Conservation (phyloP, 2,329 filamentous ascomycete species). For the Trematosphaeria pertusa region DNA sequence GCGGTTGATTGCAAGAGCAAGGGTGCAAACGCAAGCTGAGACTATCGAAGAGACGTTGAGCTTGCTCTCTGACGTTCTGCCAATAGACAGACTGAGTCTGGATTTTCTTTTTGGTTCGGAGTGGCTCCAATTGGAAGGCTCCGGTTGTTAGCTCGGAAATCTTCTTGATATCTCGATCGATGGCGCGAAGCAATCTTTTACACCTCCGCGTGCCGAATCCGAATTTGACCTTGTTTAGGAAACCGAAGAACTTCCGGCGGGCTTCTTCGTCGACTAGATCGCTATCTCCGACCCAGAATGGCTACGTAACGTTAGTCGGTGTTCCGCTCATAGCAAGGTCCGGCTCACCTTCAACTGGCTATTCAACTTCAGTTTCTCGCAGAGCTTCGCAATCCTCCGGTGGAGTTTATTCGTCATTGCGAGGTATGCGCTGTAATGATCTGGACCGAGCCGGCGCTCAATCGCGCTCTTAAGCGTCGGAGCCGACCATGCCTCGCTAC, state of each 20-base stretch:
- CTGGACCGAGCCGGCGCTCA: slow-evolving; percentile 4
- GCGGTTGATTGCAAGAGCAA: slow-evolving; percentile 11
- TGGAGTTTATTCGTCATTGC: slow-evolving; percentile 9
- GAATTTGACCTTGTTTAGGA: slow-evolving; percentile 9
- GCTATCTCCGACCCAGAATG: slow-evolving; percentile 7
- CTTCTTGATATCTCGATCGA: slow-evolving; percentile 16
- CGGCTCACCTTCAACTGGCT: no score
- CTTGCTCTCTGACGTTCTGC: slow-evolving; percentile 14
- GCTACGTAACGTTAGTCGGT: slow-evolving; percentile 9
- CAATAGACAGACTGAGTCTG: slow-evolving; percentile 10
- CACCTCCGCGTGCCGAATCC: slow-evolving; percentile 13
- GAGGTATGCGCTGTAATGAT: slow-evolving; percentile 2
- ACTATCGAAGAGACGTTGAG: slow-evolving; percentile 12
- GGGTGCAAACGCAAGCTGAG: slow-evolving; percentile 10
- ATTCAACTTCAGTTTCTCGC: slow-evolving; percentile 13
- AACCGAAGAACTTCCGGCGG: slow-evolving; percentile 15
- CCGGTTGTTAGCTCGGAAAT: slow-evolving; percentile 10
- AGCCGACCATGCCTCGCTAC: slow-evolving; percentile 5
- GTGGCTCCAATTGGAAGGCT: slow-evolving; percentile 10
- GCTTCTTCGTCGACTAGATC: slow-evolving; percentile 8
- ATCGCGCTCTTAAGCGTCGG: not conserved
- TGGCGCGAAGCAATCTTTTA: slow-evolving; percentile 8
- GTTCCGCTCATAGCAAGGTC: no score
- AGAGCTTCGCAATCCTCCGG: slow-evolving; percentile 9
- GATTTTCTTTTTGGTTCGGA: slow-evolving; percentile 7